Conservation (phyloP, 495 filamentous ascomycete species). For the Daldinia caldariorum region DNA sequence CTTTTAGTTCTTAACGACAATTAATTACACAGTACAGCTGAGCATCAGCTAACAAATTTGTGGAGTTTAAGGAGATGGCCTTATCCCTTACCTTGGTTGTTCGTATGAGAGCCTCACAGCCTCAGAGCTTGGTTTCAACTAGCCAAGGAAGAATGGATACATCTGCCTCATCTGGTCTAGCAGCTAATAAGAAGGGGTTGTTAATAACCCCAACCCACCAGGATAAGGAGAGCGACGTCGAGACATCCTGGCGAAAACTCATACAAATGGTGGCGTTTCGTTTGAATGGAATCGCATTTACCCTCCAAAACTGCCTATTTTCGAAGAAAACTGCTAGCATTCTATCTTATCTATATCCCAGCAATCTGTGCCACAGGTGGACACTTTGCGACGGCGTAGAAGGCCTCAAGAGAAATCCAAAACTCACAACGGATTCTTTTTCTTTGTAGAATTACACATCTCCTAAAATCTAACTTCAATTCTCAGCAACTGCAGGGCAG, state of each 20-base stretch:
- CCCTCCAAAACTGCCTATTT: not conserved
- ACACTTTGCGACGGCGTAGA: not conserved
- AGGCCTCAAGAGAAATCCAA: not conserved
- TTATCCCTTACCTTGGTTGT: not conserved
- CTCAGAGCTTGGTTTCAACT: not conserved
- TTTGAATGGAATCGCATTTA: slow-evolving; percentile 1
- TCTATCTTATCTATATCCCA: slow-evolving; percentile 2
- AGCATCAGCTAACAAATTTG: not conserved
- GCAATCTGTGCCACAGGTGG: not conserved
- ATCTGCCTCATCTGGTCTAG: not conserved
- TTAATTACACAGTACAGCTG: no score
- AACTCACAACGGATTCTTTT: not conserved
- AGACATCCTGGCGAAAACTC: not conserved
- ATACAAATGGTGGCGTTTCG: slow-evolving; percentile 1
- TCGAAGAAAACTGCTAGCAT: not conserved
- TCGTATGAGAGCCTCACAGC: not conserved
- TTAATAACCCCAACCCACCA: not conserved
- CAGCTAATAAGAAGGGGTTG: slow-evolving; percentile 3
- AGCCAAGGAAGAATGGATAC: not conserved
- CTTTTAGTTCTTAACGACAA: no score
- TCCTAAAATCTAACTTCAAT: slow-evolving; percentile 1
- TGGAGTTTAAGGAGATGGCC: not conserved
- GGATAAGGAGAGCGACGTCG: not conserved
- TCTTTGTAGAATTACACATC: not conserved
- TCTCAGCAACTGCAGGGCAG: slow-evolving; percentile 3